A percentile compares a stretch with the other conserved stretches of the same genome.
phyloP scores from a whole-genome alignment of 805 yeast genomes.

The Ogataea methylovora region DNA sequence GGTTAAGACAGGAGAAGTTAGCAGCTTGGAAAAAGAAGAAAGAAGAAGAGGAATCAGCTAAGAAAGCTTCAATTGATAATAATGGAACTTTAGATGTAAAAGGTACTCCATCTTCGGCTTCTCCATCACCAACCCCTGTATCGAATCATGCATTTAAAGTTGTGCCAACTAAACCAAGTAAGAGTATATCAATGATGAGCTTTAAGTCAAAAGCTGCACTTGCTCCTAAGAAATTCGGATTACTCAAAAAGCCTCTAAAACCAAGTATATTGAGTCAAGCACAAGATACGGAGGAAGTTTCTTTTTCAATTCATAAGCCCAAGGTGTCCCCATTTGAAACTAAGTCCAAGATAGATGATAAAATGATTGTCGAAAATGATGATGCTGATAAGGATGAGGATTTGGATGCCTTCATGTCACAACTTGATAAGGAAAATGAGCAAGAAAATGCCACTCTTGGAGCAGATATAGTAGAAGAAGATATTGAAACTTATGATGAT shows the following conservation, averaged over 20 bases:
- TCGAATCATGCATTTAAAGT: too few relatives aligned
- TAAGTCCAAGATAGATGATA: too few relatives aligned
- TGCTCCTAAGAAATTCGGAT: background rate
- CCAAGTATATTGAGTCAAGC: too few relatives aligned
- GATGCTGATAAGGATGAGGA: constrained; percentile 16
- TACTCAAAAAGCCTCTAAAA: background rate
- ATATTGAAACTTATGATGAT: constrained; percentile 10
- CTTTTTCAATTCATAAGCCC: too few relatives aligned
- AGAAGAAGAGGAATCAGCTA: constrained; percentile 19
- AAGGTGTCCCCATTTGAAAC: too few relatives aligned
- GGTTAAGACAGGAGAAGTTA: constrained; percentile 42
- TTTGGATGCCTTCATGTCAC: constrained; percentile 9
- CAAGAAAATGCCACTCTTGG: background rate
- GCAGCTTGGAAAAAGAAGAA: constrained; percentile 57
- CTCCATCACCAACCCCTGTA: constrained; percentile 1
- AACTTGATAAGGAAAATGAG: constrained; percentile 1
- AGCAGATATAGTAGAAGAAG: constrained; percentile 1
- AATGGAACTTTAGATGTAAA: too few relatives aligned
- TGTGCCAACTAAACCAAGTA: too few relatives aligned
- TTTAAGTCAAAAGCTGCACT: constrained; percentile 9
- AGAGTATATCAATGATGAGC: constrained; percentile 15
- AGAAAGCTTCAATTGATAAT: too few relatives aligned
- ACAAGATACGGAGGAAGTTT: too few relatives aligned
- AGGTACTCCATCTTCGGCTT: background rate
- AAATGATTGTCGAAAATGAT: background rate